Evolutionary conservation across 345 rosid genomes (phyloP).

Genomic region (Eucalyptus viminalis): DNA sequence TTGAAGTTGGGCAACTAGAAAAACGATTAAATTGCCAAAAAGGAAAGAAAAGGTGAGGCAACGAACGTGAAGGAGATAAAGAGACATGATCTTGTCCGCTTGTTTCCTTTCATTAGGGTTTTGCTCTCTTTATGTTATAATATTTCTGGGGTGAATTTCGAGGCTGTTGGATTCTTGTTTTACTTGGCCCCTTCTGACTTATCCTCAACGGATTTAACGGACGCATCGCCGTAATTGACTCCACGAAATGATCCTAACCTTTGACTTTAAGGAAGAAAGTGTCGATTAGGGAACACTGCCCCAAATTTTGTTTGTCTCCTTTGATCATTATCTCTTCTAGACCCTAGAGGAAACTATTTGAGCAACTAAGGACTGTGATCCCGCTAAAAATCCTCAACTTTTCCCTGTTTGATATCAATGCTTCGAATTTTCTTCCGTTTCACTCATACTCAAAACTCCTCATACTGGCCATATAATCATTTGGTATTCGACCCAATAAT

Average conservation of each 20-base stretch:
- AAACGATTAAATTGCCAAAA: neutral
- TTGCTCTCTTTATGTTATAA: neutral
- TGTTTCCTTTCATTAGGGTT: neutral
- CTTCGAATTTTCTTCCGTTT: neutral
- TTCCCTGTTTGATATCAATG: neutral
- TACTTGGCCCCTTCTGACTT: neutral
- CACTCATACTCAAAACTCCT: neutral
- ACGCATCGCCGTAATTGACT: neutral
- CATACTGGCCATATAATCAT: neutral
- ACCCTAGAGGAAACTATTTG: neutral
- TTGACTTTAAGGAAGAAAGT: neutral
- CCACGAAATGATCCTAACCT: neutral
- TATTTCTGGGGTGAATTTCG: neutral
- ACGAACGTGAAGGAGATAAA: neutral
- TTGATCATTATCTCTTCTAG: neutral
- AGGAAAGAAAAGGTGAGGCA: neutral
- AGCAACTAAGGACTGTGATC: neutral
- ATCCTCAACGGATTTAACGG: neutral
- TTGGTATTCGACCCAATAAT: neutral
- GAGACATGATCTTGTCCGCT: neutral
- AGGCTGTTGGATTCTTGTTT: neutral
- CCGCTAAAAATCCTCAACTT: neutral
- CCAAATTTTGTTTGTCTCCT: neutral
- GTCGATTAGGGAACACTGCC: neutral
- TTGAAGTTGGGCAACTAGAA: neutral